phyloP scores from a whole-genome alignment of 768 basidiomycete species.

The Tulasnella sp. region DNA sequence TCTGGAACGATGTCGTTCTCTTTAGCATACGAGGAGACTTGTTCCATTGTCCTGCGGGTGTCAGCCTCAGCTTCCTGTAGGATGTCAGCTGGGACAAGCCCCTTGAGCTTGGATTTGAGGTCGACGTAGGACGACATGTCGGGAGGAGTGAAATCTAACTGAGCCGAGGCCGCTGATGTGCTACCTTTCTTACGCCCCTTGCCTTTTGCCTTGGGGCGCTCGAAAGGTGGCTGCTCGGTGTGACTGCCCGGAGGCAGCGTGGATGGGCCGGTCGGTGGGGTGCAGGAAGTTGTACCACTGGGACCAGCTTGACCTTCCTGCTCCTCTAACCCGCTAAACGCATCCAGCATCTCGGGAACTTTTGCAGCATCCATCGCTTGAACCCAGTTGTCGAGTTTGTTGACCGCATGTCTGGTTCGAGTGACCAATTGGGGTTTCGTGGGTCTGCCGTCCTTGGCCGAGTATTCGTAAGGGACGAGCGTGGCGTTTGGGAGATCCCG shows the following conservation, averaged over 20 bases:
- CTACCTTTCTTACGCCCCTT: not conserved
- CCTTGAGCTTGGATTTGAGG: constrained; percentile 8
- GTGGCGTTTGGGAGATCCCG: constrained; percentile 16
- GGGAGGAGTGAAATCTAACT: constrained; percentile 3
- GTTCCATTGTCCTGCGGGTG: constrained; percentile 14
- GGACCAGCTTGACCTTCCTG: not conserved
- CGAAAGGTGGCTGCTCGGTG: not conserved
- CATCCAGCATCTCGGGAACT: not conserved
- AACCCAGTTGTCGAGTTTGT: constrained; percentile 16
- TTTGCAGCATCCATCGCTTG: constrained; percentile 1
- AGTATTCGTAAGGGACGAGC: constrained; percentile 14
- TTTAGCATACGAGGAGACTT: not conserved
- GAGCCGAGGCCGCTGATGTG: not conserved
- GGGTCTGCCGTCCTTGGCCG: constrained; percentile 9
- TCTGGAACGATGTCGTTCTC: constrained; percentile 13
- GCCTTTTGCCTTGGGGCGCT: not conserved
- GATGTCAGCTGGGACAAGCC: not conserved
- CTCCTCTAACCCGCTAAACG: not conserved
- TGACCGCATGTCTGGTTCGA: constrained; percentile 12
- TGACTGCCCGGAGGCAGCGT: not conserved
- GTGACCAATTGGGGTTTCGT: constrained; percentile 6
- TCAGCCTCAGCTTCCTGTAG: constrained; percentile 11
- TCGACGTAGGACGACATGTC: constrained; percentile 14
- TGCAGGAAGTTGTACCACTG: not conserved
- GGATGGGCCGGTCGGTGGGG: not conserved